These are phyloP conservation scores for Podospora didyma DNA, from an alignment of 495 filamentous ascomycete genomes.

Conservation along the genomic window DNA sequence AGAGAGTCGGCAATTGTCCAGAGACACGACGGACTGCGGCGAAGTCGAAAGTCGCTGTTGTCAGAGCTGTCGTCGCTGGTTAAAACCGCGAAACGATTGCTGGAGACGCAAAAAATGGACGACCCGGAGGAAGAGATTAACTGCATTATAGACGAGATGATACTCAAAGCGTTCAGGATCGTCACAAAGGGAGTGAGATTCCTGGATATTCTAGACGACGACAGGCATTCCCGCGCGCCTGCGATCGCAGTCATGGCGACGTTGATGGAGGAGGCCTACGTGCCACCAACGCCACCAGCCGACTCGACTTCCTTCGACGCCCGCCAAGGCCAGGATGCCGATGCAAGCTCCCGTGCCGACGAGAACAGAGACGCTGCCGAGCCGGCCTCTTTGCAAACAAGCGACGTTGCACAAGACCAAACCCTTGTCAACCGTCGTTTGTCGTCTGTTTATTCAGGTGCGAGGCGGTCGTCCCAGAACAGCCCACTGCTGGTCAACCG, in stretches of 20 bases:
- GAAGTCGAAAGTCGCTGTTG: conserved; percentile 78
- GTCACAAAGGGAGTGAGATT: conserved; percentile 89
- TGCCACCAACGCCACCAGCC: conserved; percentile 70
- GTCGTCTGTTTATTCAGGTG: conserved; percentile 37
- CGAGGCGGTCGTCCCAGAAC: conserved; percentile 36
- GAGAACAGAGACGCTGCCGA: conserved; percentile 26
- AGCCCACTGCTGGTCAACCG: conserved; percentile 26
- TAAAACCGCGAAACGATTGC: conserved; percentile 76
- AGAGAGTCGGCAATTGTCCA: conserved; percentile 72
- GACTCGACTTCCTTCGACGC: conserved; percentile 47
- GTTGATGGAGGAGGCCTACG: conserved; percentile 56
- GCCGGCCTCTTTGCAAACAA: conserved; percentile 20
- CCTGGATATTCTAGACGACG: conserved; percentile 83
- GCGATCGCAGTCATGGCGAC: conserved; percentile 55
- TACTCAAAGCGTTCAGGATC: conserved; percentile 88
- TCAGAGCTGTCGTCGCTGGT: conserved; percentile 88
- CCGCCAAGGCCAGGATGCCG: conserved; percentile 24
- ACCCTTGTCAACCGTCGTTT: conserved; percentile 37
- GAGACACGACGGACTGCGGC: conserved; percentile 69
- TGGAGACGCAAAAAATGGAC: conserved; percentile 52
- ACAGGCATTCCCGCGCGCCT: conserved; percentile 46
- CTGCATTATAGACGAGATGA: conserved; percentile 82
- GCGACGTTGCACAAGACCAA: conserved; percentile 31
- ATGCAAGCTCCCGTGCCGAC: conserved; percentile 36
- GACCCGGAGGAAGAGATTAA: conserved; percentile 60